Base-by-base conservation (phyloP, 305 asterid genomes). In the Nicotiana rustica region DNA sequence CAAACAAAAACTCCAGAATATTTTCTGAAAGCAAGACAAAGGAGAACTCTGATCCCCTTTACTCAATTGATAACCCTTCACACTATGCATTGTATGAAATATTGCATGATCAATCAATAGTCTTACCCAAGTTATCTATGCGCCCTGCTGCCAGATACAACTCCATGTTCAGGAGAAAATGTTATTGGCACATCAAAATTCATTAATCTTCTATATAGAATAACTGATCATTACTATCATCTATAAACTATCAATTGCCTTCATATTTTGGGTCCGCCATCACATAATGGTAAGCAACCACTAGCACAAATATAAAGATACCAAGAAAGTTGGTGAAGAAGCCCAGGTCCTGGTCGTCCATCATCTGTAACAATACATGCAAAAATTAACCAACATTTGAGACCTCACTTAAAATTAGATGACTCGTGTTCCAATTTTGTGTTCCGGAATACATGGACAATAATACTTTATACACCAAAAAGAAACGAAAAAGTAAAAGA, bases 261-360 rank as follows among this genome's bases (percentile, higher is more conserved):
- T 91, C 98, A 59, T 96, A 94, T 79, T 96, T 96, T 0, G 98
- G 97, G 86, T 96, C 98, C 1, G 97, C 98, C 95, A 90, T 85
- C 80, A 96, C 99, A 59, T 93, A 94, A 83, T 96, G 99, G 85
- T 96, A 96, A 66, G 98, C 98, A 75, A 93, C 88, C 83, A 96
- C 98, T 86, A 96, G 89, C 61, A 87, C 86, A 81, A 96, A 93
- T 66, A 96, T 92, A 85, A 91, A 93, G 83, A 96, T 91, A n/a
- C 99, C 98, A 60, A 96, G 99, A 85, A 96, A 91, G 84, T 96
- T 96, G 94, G 99, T 98, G 73, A 96, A 88, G 91, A 96, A 96
- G 77, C 99, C 98, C 88, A 96, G 86, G 86, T 92, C 99, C 83
- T 81, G 83, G 67, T 81, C 79, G 17, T 81, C 78, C 36, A 81